Conservation (phyloP, 495 filamentous ascomycete species). For the Talaromyces ruber region DNA sequence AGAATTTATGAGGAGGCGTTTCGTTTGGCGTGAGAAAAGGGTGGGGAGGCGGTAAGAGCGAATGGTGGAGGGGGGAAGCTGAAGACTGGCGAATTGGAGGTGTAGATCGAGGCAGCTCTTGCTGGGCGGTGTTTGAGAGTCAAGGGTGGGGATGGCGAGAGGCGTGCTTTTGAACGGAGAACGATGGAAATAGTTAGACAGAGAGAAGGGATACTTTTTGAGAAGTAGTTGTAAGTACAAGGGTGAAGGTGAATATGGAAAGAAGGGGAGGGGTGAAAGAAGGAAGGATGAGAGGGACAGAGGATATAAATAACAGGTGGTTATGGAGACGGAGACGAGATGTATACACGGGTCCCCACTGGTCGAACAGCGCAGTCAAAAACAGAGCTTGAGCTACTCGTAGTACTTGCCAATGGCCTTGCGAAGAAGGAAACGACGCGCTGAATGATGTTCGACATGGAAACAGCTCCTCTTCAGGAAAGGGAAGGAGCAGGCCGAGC, state of each 20-base stretch:
- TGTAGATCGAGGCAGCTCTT: slow-evolving; percentile 1
- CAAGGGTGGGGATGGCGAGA: neutral
- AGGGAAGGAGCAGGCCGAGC: neutral
- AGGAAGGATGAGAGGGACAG: neutral
- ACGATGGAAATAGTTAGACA: neutral
- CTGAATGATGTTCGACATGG: neutral
- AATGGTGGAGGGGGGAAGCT: neutral
- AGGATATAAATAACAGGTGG: neutral
- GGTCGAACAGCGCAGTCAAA: neutral
- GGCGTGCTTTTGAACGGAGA: neutral
- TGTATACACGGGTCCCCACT: neutral
- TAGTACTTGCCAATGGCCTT: neutral
- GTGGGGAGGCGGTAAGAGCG: slow-evolving; percentile 4
- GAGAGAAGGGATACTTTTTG: neutral
- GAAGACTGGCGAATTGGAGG: neutral
- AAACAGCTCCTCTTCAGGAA: neutral
- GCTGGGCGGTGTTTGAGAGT: neutral
- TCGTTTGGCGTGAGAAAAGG: neutral
- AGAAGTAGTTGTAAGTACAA: neutral
- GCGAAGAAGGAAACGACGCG: neutral
- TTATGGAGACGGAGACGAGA: no score
- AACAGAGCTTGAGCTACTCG: neutral
- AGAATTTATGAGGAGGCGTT: neutral
- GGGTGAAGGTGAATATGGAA: neutral
- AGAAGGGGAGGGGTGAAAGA: neutral